Base-by-base conservation (phyloP, 2,329 filamentous ascomycete species). In the Escovopsis sp. region DNA sequence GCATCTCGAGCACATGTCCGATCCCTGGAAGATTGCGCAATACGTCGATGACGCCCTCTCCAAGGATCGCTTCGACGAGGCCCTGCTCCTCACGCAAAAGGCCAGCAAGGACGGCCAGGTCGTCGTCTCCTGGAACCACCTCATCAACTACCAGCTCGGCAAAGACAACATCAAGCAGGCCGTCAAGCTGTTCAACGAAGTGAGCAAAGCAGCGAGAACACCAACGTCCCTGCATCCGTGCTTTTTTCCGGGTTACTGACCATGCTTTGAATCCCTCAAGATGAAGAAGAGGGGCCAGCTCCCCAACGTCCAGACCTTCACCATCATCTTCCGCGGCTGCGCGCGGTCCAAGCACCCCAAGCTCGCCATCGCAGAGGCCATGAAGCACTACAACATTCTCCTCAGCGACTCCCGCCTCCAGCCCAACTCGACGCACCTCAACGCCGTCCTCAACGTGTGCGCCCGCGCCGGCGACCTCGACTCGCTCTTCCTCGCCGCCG, bases 221-320 rank as follows among this genome's bases (percentile, higher is more conserved):
- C n/a, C n/a, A 6, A 20, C 20, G 20, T 2, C 20, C 20, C 20
- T 4, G 20, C 6, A 4, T 20, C 20, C 20, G 20, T 6, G 20
- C 20, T 20, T 20, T 20, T 33, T 6, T 16, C 35, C 13, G 2
- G 31, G 27, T 37, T 11, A 32, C 32, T 11, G 30, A 11, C 24
- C 34, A 25, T 25, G 32, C 15, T 38, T 20, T 20, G 3, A 20
- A 4, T 20, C 24, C 12, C 44, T 11, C 50, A 85, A 85, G 82
- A 96, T 98, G 89, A 98, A 96, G 65, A 96, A 96, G 64, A 74
- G 87, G 46, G 80, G 71, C 5, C 82, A 93, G 52, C 68, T 73
- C 24, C 89, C 91, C 1, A 89, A 88, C 56, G 72, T 76, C 4
- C 74, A 81, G 52, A 95, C 91, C 0, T 95, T 84, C 56, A 91